phyloP scores from a whole-genome alignment of 768 basidiomycete species.

The Hysterangium stoloniferum region DNA sequence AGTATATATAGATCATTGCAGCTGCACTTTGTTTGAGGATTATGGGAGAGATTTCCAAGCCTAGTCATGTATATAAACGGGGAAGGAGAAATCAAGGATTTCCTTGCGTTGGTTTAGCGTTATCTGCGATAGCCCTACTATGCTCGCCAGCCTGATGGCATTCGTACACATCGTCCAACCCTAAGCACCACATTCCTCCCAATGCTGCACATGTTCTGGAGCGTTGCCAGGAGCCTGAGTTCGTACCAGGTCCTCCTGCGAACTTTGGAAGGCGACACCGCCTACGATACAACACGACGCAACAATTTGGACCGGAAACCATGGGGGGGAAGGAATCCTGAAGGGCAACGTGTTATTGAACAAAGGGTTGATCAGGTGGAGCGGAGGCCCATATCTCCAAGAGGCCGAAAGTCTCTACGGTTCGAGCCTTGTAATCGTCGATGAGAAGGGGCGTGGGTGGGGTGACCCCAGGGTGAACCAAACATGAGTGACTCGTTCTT shows the following conservation, averaged over 20 bases:
- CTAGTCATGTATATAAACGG: too few relatives aligned
- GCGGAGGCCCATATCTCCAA: constrained; percentile 34
- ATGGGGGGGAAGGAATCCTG: constrained; percentile 52
- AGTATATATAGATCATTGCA: too few relatives aligned
- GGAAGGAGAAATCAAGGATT: too few relatives aligned
- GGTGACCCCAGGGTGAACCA: constrained; percentile 45
- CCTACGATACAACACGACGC: constrained; percentile 57
- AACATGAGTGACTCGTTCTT: too few relatives aligned
- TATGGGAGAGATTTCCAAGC: too few relatives aligned
- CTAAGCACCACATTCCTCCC: background rate
- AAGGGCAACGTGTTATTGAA: constrained; percentile 56
- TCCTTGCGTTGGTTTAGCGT: too few relatives aligned
- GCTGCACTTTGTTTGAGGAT: too few relatives aligned
- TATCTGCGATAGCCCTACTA: background rate
- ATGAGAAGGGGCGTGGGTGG: constrained; percentile 58
- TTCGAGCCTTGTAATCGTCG: constrained; percentile 33
- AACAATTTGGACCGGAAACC: constrained; percentile 68
- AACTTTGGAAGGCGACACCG: constrained; percentile 14
- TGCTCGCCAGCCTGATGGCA: background rate
- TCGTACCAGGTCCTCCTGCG: constrained; percentile 15
- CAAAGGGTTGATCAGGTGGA: constrained; percentile 50
- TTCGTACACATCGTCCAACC: background rate
- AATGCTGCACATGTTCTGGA: constrained; percentile 7
- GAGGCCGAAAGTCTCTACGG: constrained; percentile 15
- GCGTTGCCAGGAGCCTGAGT: constrained; percentile 13